Evolutionary conservation across 148 eudicot genomes (phyloP), one percentile per base, ranked within the genome.

Genomic region (Tetragonia tetragonoides): DNA sequence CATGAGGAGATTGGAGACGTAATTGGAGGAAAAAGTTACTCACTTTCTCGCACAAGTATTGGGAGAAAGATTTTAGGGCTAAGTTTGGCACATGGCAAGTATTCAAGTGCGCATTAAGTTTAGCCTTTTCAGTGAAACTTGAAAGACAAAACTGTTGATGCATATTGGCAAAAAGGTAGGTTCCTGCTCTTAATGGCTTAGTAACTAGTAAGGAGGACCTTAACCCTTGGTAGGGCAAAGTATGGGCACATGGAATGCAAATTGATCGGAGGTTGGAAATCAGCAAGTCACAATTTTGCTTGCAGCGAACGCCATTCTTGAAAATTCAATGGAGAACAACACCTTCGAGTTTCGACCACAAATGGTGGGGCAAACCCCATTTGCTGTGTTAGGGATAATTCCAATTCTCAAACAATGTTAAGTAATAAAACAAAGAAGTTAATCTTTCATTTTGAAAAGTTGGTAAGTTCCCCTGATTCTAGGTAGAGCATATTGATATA

Each of bases 21-120:
- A 44, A 66, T 21, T 39, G 21, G 21, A 42, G 72, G 54, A 68
- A 68, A 68, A n/a, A 7, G 72, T 42, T 39, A 39, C 16, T n/a
- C 17, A 68, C 21, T 44, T 68, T 44, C 34, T 42, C n/a, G 74
- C n/a, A 14, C 15, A 11, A 51, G 74, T 49, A 49, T 11, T 49
- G 39, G 74, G 60, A 12, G 40, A 28, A 28, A 28, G 34, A 16
- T 0, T n/a, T 57, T 47, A 42, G 15, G 14, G 0, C 8, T 40
- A 12, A 24, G n/a, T 28, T 71, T 49, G 15, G 61, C 74, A 71
- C 74, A 66, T 66, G 64, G 64, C 12, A 67, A 56, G 66, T 41
- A 57, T 24, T 68, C 15, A 77, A 69, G 42, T 70, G 34, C 68
- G 75, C 80, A 77, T 14, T 34, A 77, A 69, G 80, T 42, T 0